Base-by-base conservation (phyloP, 2,329 filamentous ascomycete species). In the Colletotrichum lindemuthianum region DNA sequence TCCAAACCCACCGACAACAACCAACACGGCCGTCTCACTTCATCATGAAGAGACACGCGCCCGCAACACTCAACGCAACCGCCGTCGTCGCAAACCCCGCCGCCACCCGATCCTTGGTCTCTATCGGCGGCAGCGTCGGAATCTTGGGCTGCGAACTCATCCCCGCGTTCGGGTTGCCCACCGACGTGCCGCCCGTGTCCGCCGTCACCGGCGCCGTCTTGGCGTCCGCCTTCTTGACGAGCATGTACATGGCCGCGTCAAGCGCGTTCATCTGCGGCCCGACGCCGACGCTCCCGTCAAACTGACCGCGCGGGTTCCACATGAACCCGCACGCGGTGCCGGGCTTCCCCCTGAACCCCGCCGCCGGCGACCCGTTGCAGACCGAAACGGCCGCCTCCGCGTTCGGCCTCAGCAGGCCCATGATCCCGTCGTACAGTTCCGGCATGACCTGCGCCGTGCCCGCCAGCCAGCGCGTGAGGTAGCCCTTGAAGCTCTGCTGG, bases 401-500 rank as follows among this genome's bases (percentile, higher is more conserved):
- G 36, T 79, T 82, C n/a, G 77, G 74, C 37, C 75, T 72, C 47
- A 90, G 74, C n/a, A 87, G 76, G 6, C 81, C 79, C 70, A 80
- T 78, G 66, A 90, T 83, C 5, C 72, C 76, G 52, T 81, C 75
- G 64, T 76, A 78, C 1, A 82, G 85, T 67, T 81, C 80, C 1
- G 87, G 84, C 1, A 84, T 86, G 70, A 89, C 73, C 72, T 85
- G 82, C 7, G 82, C 76, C 2, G 86, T 84, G 15, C 78, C 79
- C 1, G 86, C 82, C 72, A 90, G 76, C 86, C 89, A 93, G 48
- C 91, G 88, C 33, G 86, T 77, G 33, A 92, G 80, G 74, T 92
- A 93, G 10, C 89, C 90, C 78, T 93, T 93, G 86, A 93, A 93
- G 51, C 84, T 88, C 71, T 85, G 84, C 78, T 93, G 90, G 74